A percentile compares a stretch with the other conserved stretches of the same genome.
Evolutionary conservation across 2,329 filamentous ascomycete species (phyloP).

Genomic region (Pestalotiopsis sp.): DNA sequence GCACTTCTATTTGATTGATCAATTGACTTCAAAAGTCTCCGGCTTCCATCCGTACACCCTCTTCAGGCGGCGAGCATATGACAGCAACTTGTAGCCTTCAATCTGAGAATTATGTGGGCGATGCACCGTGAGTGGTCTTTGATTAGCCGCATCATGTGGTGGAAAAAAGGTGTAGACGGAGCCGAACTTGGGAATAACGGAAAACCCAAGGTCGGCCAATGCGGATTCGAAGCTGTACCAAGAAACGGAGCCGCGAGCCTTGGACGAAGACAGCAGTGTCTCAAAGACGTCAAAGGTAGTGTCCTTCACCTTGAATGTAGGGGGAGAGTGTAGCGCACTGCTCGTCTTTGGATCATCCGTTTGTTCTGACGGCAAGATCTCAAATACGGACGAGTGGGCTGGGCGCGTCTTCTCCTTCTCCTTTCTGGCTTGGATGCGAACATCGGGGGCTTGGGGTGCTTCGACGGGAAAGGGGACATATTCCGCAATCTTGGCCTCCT

Average conservation of each 20-base stretch:
- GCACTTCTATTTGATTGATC: not conserved
- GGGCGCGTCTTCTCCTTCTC: conserved; percentile 49
- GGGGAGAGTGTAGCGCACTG: not conserved
- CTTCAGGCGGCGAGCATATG: conserved; percentile 34
- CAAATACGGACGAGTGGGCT: conserved; percentile 35
- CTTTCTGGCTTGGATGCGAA: conserved; percentile 35
- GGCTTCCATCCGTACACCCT: conserved; percentile 39
- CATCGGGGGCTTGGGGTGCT: conserved; percentile 21
- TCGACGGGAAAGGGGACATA: conserved; percentile 22
- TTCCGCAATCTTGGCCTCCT: conserved; percentile 12
- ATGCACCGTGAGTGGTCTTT: conserved; percentile 37
- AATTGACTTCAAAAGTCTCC: conserved; percentile 29
- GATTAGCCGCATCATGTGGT: conserved; percentile 25
- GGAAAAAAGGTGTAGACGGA: conserved; percentile 45
- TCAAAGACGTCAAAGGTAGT: conserved; percentile 41
- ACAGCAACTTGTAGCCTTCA: conserved; percentile 32
- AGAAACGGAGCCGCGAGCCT: conserved; percentile 32
- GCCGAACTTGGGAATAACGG: conserved; percentile 38
- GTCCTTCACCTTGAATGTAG: conserved; percentile 39
- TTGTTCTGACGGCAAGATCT: conserved; percentile 23
- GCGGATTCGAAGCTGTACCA: conserved; percentile 43
- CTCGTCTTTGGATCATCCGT: not conserved
- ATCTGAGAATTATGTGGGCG: conserved; percentile 40
- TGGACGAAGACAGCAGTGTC: conserved; percentile 33
- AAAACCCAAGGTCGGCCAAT: conserved; percentile 45